Percentiles rank a stretch among this genome's conserved stretches.
Evolutionary conservation across 2,329 filamentous ascomycete species (phyloP).

Genomic region (Aspergillus hortae): DNA sequence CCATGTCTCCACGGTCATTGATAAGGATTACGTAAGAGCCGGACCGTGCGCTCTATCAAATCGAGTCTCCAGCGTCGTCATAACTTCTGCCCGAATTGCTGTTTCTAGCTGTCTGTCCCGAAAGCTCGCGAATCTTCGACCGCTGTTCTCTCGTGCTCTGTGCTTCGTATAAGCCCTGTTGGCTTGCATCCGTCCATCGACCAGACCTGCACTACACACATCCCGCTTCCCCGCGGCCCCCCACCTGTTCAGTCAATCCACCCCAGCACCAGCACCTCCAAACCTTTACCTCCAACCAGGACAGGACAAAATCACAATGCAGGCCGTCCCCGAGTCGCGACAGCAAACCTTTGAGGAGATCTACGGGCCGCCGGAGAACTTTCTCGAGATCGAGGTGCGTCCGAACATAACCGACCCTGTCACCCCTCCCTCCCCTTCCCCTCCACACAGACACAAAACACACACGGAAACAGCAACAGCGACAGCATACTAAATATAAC

Average conservation of each 20-base stretch:
- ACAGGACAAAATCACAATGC: slow-evolving; percentile 46
- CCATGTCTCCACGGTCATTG: neutral
- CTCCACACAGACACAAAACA: neutral
- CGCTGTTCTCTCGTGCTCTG: no score
- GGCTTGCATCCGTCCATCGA: neutral
- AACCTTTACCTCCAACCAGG: neutral
- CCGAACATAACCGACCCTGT: neutral
- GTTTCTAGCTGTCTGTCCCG: neutral
- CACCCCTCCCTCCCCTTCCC: neutral
- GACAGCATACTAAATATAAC: slow-evolving; percentile 5
- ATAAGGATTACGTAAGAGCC: neutral
- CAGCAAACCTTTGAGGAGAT: slow-evolving; percentile 98
- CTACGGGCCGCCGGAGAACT: slow-evolving; percentile 97
- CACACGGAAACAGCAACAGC: neutral
- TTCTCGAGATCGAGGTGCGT: slow-evolving; percentile 88
- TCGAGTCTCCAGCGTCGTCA: neutral
- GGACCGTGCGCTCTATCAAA: neutral
- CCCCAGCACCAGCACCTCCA: neutral
- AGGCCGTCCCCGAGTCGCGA: slow-evolving; percentile 65
- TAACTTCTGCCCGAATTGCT: neutral
- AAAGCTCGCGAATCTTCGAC: no score
- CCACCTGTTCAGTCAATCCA: neutral
- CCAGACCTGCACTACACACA: neutral
- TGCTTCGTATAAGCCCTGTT: no score
- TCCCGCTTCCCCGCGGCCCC: neutral